Conservation (phyloP, 208 protist species). For the Leishmania guyanensis region DNA sequence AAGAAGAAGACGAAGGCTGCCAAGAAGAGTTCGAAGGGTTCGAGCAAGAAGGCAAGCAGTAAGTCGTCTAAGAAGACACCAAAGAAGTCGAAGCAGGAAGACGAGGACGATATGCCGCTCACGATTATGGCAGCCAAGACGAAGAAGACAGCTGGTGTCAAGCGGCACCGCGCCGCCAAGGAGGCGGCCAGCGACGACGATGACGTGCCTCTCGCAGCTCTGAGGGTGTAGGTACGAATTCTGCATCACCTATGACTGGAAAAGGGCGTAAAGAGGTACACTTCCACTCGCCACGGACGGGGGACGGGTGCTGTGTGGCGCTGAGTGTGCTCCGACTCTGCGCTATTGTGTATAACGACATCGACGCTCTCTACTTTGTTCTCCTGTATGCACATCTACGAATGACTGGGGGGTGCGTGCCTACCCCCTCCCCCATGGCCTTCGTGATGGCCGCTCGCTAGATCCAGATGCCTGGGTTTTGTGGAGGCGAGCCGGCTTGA, state of each 20-base stretch:
- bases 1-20: conserved; percentile 15
- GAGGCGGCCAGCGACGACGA: conserved; percentile 64
- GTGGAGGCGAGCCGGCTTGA: background rate
- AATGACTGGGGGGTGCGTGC: background rate
- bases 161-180: conserved; percentile 39
- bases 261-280: background rate
- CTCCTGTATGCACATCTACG: background rate
- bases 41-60: conserved; percentile 38
- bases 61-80: conserved; percentile 37
- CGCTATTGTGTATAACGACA: background rate
- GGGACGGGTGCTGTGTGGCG: background rate
- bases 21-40: conserved; percentile 39
- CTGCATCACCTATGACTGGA: background rate
- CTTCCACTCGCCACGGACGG: background rate
- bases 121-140: conserved; percentile 23
- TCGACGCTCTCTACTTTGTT: background rate
- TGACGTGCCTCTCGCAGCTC: conserved; percentile 61
- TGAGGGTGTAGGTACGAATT: conserved; percentile 25
- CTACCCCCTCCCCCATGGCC: background rate
- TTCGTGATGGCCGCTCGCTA: background rate
- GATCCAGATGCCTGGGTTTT: background rate
- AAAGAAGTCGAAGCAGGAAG: conserved; percentile 24
- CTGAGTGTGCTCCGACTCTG: background rate
- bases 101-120: conserved; percentile 33
- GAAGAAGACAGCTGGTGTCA: conserved; percentile 26